These are phyloP conservation scores for Forsythia viridissima DNA, from an alignment of 257 asterid species.

Conservation along the genomic window DNA sequence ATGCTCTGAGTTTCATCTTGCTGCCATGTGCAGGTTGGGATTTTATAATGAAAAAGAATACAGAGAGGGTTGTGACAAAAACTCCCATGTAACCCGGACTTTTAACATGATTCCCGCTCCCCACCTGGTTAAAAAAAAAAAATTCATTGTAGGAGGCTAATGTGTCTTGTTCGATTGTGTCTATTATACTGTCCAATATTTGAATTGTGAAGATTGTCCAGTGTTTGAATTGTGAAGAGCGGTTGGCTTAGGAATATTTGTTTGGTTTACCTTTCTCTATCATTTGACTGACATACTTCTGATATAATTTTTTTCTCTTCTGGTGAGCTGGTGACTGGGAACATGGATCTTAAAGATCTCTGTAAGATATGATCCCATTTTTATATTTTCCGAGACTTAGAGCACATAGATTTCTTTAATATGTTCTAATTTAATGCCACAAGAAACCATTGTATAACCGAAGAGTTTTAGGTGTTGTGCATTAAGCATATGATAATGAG, in stretches of 20 bases:
- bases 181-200: background rate
- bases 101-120: slow-evolving; percentile 34
- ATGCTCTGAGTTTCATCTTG: slow-evolving; percentile 37
- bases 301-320: slow-evolving; percentile 4
- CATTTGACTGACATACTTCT: slow-evolving; percentile 23
- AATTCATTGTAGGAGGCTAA: background rate
- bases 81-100: slow-evolving; percentile 43
- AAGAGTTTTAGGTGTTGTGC: background rate
- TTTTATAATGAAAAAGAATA: slow-evolving; percentile 37
- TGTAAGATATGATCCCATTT: slow-evolving; percentile 14
- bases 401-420: background rate
- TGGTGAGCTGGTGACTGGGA: background rate
- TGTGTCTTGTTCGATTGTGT: background rate
- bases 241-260: slow-evolving; percentile 50
- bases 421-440: background rate
- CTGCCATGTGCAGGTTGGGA: slow-evolving; percentile 52
- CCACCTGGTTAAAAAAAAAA: background rate
- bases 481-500: background rate
- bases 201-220: slow-evolving; percentile 16
- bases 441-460: background rate
- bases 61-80: slow-evolving; percentile 30
- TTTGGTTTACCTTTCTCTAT: slow-evolving; percentile 38
- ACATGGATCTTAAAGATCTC: slow-evolving; percentile 10
- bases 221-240: slow-evolving; percentile 20
- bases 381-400: slow-evolving; percentile 1